Evolutionary conservation across 495 filamentous ascomycete genomes (phyloP), one percentile per base, ranked within the genome.

Genomic region (Penicillium samsonianum): DNA sequence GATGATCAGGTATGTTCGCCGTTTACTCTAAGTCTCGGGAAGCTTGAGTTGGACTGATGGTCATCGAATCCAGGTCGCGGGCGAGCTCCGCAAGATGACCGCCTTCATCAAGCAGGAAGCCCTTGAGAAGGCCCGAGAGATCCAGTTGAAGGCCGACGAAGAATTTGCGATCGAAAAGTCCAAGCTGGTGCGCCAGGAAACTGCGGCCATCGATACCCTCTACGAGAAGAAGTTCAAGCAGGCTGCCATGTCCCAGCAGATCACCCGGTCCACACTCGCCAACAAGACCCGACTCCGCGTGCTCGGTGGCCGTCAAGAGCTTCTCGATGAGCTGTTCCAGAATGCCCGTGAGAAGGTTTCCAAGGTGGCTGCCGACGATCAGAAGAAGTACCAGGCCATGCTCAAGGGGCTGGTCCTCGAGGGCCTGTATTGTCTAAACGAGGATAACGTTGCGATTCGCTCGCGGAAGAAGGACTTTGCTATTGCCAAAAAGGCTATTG

Each of bases 61-160:
- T 61, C 53, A 52, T 46, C 28, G 57, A 57, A 30, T 22, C 16
- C 63, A 97, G 92, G 93, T 99, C 77, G 83, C 87, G 69, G 83
- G 84, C 73, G 95, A 99, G 83, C 90, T 99, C 72, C 90, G 88
- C 80, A 99, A 99, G 82, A 99, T 99, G 95, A 98, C 95, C 44
- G 91, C 92, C 72, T 99, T 99, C 89, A 99, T 99, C 86, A 89
- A 88, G 71, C 92, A 97, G 79, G 95, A 99, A 82, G 95, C 95
- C 23, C 78, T 86, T 37, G 95, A 99, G 72, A 99, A 99, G 78
- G 91, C 92, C 64, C 86, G 86, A 68, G 95, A 99, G 74, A 98
- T 99, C 78, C 82, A 90, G 61, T 85, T 97, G 76, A 98, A 98
- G 76, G 95, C 95, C 73, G 90, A 98, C 76, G 92, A 97, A 73